Evolutionary conservation across 768 basidiomycete species (phyloP), one percentile per base, ranked within the genome.

Genomic region (Artomyces pyxidatus): DNA sequence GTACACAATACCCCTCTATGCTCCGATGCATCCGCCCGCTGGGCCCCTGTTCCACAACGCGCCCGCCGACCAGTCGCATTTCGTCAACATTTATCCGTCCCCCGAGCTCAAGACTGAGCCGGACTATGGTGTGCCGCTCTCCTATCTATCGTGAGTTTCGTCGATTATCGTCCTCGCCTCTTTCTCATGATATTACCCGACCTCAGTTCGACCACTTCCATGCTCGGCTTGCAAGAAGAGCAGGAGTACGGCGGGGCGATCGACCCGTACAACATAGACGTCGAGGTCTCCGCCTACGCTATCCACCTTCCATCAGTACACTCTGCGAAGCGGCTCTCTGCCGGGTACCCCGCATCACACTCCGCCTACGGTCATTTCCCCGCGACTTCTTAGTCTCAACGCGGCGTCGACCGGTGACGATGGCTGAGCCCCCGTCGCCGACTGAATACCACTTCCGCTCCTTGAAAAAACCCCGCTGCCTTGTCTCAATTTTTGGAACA

Each of bases 241-340:
- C 53, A 54, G 37, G 50, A 52, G 41, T 54, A 54, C 37, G 11
- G 37, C 29, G 43, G 45, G 16, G 46, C 53, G 9, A 47, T 54
- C 41, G 50, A 52, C 30, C 35, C 42, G 27, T 28, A 52, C 12
- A 45, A 46, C 27, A 45, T 32, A 17, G 49, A 50, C 25, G 52
- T 47, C 12, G 42, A 54, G 25, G 28, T 32, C 19, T 26, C 28
- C 10, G 45, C 41, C 6, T 52, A 47, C 21, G 37, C 53, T 22
- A 17, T 52, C 23, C 50, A 52, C 37, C 25, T 47, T 16, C 50
- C 53, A 40, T 41, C 53, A 47, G 42, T 35, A 12, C 32, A 35
- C 32, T 12, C 32, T 12, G 32, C 32, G 32, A 35, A 35, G 32
- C 17, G 2, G 12, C 12, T 7, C 14, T 12, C 7, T 17, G 17